Base-by-base conservation (phyloP, 163 green algal species). In the Chlorella variabilis region DNA sequence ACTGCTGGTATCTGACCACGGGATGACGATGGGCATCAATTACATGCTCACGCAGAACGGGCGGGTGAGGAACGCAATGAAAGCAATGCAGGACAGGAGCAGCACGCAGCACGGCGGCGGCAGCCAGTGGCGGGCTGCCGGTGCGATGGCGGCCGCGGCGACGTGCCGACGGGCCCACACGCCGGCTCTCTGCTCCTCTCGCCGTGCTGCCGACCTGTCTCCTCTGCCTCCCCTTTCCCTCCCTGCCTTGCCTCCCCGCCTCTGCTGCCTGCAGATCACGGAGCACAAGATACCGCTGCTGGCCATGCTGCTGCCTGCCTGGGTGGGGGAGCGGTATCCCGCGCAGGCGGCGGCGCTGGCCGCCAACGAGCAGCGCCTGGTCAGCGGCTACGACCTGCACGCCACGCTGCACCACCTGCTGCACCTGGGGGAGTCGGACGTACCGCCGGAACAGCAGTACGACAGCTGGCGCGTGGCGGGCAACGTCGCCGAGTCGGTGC, bases 371-470 rank as follows among this genome's bases (percentile, higher is more conserved):
- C 71, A 79, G 54, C 71, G 71, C 51, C 54, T 79, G 2, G 25
- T 67, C 25, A 54, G 34, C 0, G 51, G 25, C 34, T 79, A 58
- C 36, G 71, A 79, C 71, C n/a, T 79, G 2, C 39, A 42, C 54
- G 63, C 71, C 51, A 79, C 54, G 6, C 51, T 79, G 71, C 71
- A 79, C 54, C 71, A 79, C 71, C 51, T 79, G 71, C 71, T 79
- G 54, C 71, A 79, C 54, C 71, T 79, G 36, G 71, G 71, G 27
- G 34, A 58, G 34, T 38, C 71, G 36, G 34, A 15, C 2, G 23
- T 25, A 1, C 51, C 34, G 18, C 27, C 13, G 34, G 27, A 33
- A 15, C 2, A 79, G 71, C 71, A 69, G 51, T 58, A 58, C 13
- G 25, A 25, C 8, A n/a, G 49, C 49, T 79, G 71, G 71, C 5